These are phyloP conservation scores for Xylariaceae sp. DNA, from an alignment of 2,329 filamentous ascomycete species.

Conservation along the genomic window DNA sequence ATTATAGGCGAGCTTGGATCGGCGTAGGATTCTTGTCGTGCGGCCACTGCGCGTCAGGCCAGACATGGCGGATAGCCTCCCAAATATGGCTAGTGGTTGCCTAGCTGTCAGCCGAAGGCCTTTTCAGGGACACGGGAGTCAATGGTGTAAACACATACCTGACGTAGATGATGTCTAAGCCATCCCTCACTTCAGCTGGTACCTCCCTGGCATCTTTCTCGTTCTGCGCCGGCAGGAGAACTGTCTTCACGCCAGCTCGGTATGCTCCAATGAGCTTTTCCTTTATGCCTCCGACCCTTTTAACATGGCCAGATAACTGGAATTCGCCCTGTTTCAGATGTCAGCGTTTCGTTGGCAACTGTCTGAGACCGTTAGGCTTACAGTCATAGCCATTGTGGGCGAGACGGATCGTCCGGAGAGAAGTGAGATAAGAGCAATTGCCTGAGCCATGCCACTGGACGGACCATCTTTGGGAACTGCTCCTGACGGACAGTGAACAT, in stretches of 20 bases:
- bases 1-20: conserved; percentile 75
- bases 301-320: conserved; percentile 81
- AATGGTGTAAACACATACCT: conserved; percentile 51
- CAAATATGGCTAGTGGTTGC: conserved; percentile 68
- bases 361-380: conserved; percentile 34
- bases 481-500: conserved; percentile 93
- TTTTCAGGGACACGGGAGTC: not conserved
- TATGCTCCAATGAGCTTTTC: conserved; percentile 96
- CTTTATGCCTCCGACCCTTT: conserved; percentile 95
- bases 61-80: conserved; percentile 87
- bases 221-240: conserved; percentile 83
- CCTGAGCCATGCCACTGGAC: conserved; percentile 87
- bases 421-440: conserved; percentile 84
- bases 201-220: conserved; percentile 89
- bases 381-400: conserved; percentile 92
- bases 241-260: conserved; percentile 89
- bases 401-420: conserved; percentile 84
- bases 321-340: conserved; percentile 53
- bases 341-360: conserved; percentile 16
- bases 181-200: conserved; percentile 82
- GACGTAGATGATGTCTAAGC: conserved; percentile 84
- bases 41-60: conserved; percentile 86
- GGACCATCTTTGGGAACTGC: conserved; percentile 92
- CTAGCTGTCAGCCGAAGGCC: conserved; percentile 12
- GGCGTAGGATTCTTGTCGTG: conserved; percentile 60